Percentiles rank a stretch among this genome's conserved stretches.
Conservation (phyloP, 257 asterid genomes). For the Solanum bulbocastanum region DNA sequence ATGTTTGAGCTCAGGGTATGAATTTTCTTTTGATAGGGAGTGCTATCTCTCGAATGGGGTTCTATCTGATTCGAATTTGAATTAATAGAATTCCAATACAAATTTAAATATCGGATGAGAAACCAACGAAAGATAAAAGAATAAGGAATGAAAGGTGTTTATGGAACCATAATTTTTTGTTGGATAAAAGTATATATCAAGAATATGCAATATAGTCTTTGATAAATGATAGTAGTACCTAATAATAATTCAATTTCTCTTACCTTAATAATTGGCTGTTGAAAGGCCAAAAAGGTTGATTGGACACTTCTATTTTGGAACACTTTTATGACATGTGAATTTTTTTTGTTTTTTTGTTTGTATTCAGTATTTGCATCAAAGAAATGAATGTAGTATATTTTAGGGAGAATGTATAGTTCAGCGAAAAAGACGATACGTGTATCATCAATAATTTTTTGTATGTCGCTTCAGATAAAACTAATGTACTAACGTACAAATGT, state of each 20-base stretch:
- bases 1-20: rapidly evolving
- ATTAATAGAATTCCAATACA: too few species aligned
- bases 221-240: neutral
- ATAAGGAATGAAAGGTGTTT: neutral
- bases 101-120: rapidly evolving
- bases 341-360: neutral
- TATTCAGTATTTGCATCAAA: neutral
- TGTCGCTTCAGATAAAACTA: too few species aligned
- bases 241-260: neutral
- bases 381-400: too few species aligned
- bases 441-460: too few species aligned
- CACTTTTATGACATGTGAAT: neutral
- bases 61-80: rapidly evolving
- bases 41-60: rapidly evolving
- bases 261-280: neutral
- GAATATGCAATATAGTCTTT: neutral
- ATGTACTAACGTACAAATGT: too few species aligned
- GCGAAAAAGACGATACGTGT: too few species aligned
- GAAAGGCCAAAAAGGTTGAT: neutral
- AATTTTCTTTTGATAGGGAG: rapidly evolving
- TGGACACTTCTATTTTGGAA: neutral
- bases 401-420: too few species aligned
- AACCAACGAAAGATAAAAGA: too few species aligned
- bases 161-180: neutral
- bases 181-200: neutral